Percentiles rank a stretch among this genome's conserved stretches.
Conservation (phyloP, 2,329 filamentous ascomycete genomes). For the Cephalotrichum gorgonifer region DNA sequence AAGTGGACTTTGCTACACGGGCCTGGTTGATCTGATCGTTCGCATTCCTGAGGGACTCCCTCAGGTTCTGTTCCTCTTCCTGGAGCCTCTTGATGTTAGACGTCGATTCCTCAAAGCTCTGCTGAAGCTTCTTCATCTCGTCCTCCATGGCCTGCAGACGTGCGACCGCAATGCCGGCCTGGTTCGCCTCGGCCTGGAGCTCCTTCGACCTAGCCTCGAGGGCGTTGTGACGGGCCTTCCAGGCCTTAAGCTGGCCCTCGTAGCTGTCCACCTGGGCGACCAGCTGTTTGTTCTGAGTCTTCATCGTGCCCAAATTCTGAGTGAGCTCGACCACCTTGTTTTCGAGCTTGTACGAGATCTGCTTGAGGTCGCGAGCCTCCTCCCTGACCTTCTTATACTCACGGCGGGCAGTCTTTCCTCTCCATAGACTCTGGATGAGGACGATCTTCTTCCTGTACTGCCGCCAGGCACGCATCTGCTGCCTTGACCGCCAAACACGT, state of each 20-base stretch:
- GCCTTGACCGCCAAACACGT: slow-evolving; percentile 75
- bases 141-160: slow-evolving; percentile 85
- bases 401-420: slow-evolving; percentile 69
- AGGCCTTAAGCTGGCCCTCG: slow-evolving; percentile 90
- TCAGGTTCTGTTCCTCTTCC: slow-evolving; percentile 80
- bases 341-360: slow-evolving; percentile 98
- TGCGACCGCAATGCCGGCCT: slow-evolving; percentile 90
- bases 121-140: slow-evolving; percentile 86
- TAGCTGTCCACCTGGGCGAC: slow-evolving; percentile 88
- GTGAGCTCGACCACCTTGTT: slow-evolving; percentile 99
- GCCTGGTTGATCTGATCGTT: slow-evolving; percentile 73
- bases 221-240: slow-evolving; percentile 84
- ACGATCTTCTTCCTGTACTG: slow-evolving; percentile 83
- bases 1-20: slow-evolving; percentile 61
- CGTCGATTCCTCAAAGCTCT: slow-evolving; percentile 81
- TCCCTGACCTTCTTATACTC: slow-evolving; percentile 87
- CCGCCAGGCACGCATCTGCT: slow-evolving; percentile 70
- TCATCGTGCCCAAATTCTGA: slow-evolving; percentile 83
- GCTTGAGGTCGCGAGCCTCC: slow-evolving; percentile 95
- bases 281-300: slow-evolving; percentile 86
- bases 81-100: slow-evolving; percentile 88
- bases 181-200: slow-evolving; percentile 91
- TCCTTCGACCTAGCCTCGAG: slow-evolving; percentile 87
- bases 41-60: slow-evolving; percentile 70
- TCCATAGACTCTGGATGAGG: slow-evolving; percentile 86